Evolutionary conservation across 768 basidiomycete genomes (phyloP).

Genomic region (Russula earlei): DNA sequence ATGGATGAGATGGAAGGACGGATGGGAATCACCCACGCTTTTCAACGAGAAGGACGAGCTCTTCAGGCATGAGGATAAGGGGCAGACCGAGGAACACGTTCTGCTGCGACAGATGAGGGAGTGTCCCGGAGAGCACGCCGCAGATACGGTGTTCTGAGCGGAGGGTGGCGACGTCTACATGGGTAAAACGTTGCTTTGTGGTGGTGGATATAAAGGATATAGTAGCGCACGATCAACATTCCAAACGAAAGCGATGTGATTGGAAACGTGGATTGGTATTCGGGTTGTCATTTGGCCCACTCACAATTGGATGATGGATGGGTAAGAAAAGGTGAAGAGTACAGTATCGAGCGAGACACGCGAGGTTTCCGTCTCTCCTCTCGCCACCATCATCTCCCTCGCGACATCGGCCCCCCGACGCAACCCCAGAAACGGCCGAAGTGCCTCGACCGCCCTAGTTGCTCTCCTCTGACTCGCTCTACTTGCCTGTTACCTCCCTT

Average conservation of each 20-base stretch:
- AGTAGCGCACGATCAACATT: conserved; percentile 58
- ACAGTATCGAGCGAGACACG: no score
- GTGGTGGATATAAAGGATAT: not conserved
- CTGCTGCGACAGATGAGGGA: conserved; percentile 92
- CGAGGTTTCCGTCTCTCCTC: no score
- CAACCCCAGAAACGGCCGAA: no score
- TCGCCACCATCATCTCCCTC: no score
- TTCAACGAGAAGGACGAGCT: conserved; percentile 78
- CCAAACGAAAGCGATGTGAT: conserved; percentile 83
- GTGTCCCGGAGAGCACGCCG: conserved; percentile 79
- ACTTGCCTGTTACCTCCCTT: no score
- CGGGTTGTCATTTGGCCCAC: not conserved
- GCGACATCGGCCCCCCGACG: no score
- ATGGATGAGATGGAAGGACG: no score
- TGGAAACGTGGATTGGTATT: conserved; percentile 39
- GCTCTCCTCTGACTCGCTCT: no score
- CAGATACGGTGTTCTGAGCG: conserved; percentile 77
- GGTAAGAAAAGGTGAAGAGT: no score
- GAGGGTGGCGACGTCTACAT: conserved; percentile 68
- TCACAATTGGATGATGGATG: not conserved
- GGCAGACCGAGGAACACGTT: conserved; percentile 96
- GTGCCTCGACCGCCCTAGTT: no score
- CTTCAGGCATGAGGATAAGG: conserved; percentile 80
- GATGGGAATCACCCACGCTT: conserved; percentile 43
- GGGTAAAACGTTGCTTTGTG: not conserved